Conservation (phyloP, 306 rosid genomes). For the Prunus mira region DNA sequence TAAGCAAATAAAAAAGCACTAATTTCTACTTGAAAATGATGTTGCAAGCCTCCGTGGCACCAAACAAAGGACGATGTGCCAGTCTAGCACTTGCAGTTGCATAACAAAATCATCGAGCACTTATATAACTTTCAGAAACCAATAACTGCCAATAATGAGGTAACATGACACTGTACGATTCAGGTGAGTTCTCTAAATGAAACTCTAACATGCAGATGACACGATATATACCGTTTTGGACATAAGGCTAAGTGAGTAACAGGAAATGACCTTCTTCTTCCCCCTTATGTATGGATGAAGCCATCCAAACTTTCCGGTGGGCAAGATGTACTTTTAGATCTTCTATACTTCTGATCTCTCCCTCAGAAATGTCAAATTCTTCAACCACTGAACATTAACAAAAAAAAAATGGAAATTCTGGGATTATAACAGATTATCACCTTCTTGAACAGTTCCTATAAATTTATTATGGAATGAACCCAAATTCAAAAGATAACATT, state of each 20-base stretch:
- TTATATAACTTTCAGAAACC: background rate
- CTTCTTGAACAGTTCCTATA: slow-evolving; percentile 12
- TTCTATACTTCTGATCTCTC: slow-evolving; percentile 39
- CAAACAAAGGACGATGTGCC: background rate
- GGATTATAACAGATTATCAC: slow-evolving; percentile 19
- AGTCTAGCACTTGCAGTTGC: background rate
- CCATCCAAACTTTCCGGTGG: slow-evolving; percentile 83
- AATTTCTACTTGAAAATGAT: background rate
- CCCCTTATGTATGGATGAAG: slow-evolving; percentile 86
- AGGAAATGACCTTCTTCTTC: slow-evolving; percentile 81
- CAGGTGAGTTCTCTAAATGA: slow-evolving; percentile 5
- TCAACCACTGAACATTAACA: slow-evolving; percentile 51
- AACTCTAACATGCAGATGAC: background rate
- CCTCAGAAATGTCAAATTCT: slow-evolving; percentile 48
- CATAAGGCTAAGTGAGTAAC: slow-evolving; percentile 21
- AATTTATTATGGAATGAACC: slow-evolving; percentile 1
- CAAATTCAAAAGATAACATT: slow-evolving; percentile 4
- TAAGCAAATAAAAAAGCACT: background rate
- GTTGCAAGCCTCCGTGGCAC: background rate
- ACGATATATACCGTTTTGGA: slow-evolving; percentile 5
- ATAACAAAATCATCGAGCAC: background rate
- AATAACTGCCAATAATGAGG: background rate
- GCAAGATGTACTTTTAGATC: slow-evolving; percentile 50
- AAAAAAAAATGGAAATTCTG: background rate
- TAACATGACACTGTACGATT: background rate